A percentile compares a stretch with the other conserved stretches of the same genome.
Conservation (phyloP, 169 alveolate species). For the Plasmodium knowlesi region DNA sequence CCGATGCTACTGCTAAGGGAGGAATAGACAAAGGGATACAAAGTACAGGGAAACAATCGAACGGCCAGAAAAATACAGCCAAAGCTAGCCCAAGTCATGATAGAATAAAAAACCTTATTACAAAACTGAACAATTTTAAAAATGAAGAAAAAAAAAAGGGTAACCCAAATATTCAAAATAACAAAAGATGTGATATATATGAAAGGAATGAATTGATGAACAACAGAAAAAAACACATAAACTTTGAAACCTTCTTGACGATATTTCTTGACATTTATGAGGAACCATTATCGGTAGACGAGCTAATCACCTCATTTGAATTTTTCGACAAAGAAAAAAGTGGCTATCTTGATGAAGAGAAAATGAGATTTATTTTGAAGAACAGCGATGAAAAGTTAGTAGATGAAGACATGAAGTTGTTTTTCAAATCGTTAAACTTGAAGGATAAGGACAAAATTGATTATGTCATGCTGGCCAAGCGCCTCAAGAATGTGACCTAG, state of each 20-base stretch:
- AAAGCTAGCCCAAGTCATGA: slow-evolving; percentile 3
- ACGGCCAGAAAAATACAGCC: background rate
- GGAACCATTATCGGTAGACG: slow-evolving; percentile 57
- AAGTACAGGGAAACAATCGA: background rate
- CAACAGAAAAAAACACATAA: slow-evolving; percentile 46
- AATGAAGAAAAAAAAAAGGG: slow-evolving; percentile 8
- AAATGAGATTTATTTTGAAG: slow-evolving; percentile 36
- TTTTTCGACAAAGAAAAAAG: slow-evolving; percentile 67
- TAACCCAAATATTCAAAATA: background rate
- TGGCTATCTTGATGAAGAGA: slow-evolving; percentile 40
- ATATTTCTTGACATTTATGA: slow-evolving; percentile 50
- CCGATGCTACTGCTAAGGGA: background rate
- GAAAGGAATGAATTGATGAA: background rate
- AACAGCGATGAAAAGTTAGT: slow-evolving; percentile 38
- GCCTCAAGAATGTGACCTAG: slow-evolving; percentile 21
- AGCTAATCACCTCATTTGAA: slow-evolving; percentile 62
- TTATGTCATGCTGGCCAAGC: slow-evolving; percentile 49
- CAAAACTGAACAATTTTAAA: slow-evolving; percentile 16
- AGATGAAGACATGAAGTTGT: slow-evolving; percentile 49
- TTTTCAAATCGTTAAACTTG: slow-evolving; percentile 36
- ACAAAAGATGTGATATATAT: background rate
- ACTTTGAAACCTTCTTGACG: slow-evolving; percentile 64
- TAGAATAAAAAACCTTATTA: slow-evolving; percentile 31
- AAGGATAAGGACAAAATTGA: slow-evolving; percentile 43
- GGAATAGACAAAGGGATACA: background rate